Evolutionary conservation across 2,329 filamentous ascomycete species (phyloP).

Genomic region (Xylariaceae sp.): DNA sequence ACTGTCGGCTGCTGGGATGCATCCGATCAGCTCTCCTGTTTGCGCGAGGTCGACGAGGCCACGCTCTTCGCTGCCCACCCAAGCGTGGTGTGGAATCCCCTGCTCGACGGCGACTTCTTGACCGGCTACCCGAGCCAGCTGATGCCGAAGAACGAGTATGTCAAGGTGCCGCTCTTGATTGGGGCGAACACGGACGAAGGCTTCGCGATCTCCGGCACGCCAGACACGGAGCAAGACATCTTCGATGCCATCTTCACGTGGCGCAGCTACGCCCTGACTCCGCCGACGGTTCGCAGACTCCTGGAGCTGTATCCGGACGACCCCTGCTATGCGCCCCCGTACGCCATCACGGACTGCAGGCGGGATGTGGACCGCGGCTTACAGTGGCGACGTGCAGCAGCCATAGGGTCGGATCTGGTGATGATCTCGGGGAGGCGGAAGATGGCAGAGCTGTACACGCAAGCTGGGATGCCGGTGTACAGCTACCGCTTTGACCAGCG

Average conservation of each 20-base stretch:
- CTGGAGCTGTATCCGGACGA: conserved; percentile 45
- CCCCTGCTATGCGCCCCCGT: conserved; percentile 41
- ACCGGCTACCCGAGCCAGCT: conserved; percentile 44
- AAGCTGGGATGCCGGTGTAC: conserved; percentile 32
- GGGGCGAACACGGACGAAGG: conserved; percentile 47
- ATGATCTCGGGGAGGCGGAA: conserved; percentile 44
- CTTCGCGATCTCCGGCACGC: conserved; percentile 35
- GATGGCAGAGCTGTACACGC: conserved; percentile 37
- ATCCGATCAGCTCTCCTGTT: conserved; percentile 32
- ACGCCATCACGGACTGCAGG: conserved; percentile 33
- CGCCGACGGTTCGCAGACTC: conserved; percentile 37
- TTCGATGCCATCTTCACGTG: conserved; percentile 37
- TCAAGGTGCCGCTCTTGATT: conserved; percentile 39
- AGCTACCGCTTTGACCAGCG: conserved; percentile 47
- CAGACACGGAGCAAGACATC: conserved; percentile 39
- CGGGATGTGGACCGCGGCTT: conserved; percentile 28
- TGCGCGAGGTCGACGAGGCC: conserved; percentile 28
- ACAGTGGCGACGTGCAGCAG: conserved; percentile 39
- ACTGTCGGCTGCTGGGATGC: conserved; percentile 31
- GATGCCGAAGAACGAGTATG: conserved; percentile 36
- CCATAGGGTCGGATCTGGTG: conserved; percentile 43
- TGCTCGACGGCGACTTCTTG: conserved; percentile 44
- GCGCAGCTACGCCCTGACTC: conserved; percentile 41
- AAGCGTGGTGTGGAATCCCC: conserved; percentile 35
- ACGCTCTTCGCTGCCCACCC: conserved; percentile 31